Evolutionary conservation across 2,329 filamentous ascomycete species (phyloP).

Genomic region (Penicillium sp.): DNA sequence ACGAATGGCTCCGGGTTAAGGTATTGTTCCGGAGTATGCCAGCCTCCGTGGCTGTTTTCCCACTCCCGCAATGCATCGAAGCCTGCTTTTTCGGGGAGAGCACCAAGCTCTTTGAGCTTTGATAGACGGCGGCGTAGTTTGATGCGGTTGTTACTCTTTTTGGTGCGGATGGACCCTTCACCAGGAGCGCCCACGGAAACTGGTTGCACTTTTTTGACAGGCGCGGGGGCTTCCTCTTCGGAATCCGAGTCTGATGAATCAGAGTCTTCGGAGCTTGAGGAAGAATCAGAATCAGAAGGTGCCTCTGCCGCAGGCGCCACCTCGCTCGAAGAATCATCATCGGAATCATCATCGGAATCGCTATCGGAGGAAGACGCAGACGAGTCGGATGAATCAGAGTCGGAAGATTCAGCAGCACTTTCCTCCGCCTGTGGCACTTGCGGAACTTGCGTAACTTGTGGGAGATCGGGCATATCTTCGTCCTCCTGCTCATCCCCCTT

Average conservation of each 20-base stretch:
- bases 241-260: constrained; percentile 37
- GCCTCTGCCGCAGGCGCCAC: constrained; percentile 18
- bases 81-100: constrained; percentile 53
- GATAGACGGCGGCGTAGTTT: constrained; percentile 52
- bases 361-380: constrained; percentile 17
- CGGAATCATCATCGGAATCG: constrained; percentile 10
- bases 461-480: constrained; percentile 6
- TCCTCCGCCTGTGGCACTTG: constrained; percentile 16
- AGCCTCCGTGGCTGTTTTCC: constrained; percentile 30
- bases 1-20: background rate
- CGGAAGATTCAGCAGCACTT: constrained; percentile 12
- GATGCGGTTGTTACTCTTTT: constrained; percentile 56
- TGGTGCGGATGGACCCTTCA: constrained; percentile 53
- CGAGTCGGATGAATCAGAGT: constrained; percentile 8
- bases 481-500: constrained; percentile 21
- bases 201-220: constrained; percentile 6
- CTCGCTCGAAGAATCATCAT: constrained; percentile 23
- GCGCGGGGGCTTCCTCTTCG: constrained; percentile 24
- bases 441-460: constrained; percentile 12
- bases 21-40: constrained; percentile 22
- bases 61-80: constrained; percentile 49
- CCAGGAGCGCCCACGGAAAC: constrained; percentile 44
- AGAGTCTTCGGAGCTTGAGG: constrained; percentile 33
- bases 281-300: constrained; percentile 9
- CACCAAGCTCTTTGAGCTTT: constrained; percentile 55